These are phyloP conservation scores for Alternaria hordeiaustralica DNA, from an alignment of 2,329 filamentous ascomycete genomes.

Conservation along the genomic window DNA sequence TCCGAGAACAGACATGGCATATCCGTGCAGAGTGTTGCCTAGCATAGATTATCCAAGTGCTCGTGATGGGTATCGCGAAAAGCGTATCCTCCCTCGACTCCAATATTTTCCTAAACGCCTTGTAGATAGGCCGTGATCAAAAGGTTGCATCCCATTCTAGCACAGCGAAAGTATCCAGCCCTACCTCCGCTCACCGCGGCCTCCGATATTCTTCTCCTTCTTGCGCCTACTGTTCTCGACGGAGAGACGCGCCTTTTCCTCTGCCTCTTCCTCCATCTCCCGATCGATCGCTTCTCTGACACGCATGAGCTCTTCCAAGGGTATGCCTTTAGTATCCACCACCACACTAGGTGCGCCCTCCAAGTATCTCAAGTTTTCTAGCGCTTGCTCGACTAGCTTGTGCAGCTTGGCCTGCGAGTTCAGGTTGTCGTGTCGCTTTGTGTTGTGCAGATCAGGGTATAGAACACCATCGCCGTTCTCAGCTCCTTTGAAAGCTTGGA, in stretches of 20 bases:
- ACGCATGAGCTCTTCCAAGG: constrained; percentile 65
- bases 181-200: constrained; percentile 50
- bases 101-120: neutral
- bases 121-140: neutral
- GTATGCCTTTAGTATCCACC: constrained; percentile 82
- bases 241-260: constrained; percentile 66
- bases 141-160: neutral
- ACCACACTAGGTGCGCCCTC: constrained; percentile 75
- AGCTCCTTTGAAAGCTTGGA: constrained; percentile 80
- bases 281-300: constrained; percentile 74
- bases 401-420: constrained; percentile 79
- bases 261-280: constrained; percentile 68
- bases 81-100: neutral
- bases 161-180: neutral
- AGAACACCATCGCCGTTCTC: constrained; percentile 74
- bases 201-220: constrained; percentile 55
- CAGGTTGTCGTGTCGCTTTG: constrained; percentile 73
- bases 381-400: constrained; percentile 77
- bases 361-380: constrained; percentile 86
- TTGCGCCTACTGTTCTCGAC: constrained; percentile 53
- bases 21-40: neutral
- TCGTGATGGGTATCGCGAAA: neutral
- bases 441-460: constrained; percentile 86
- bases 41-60: neutral
- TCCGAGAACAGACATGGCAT: neutral